Evolutionary conservation across 371 early-diverging fungal species (phyloP).

Genomic region (Mortierella sp.): DNA sequence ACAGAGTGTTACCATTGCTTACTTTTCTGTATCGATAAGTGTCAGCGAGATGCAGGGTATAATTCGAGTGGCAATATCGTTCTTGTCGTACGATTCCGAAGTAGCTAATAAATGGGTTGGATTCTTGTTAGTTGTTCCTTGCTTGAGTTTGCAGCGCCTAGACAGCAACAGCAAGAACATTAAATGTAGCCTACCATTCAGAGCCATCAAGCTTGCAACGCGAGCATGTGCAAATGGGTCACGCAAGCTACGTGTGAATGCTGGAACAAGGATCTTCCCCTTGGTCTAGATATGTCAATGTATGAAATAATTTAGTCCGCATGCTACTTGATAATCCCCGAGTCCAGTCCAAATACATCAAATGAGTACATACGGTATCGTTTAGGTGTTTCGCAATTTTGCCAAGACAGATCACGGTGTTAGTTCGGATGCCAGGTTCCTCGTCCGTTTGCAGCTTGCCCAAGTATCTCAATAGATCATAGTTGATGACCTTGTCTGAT

Average conservation of each 20-base stretch:
- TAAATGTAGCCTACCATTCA: constrained; percentile 64
- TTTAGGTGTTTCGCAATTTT: constrained; percentile 84
- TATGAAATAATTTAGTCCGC: neutral
- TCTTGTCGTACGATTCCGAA: constrained; percentile 73
- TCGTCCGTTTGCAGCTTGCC: constrained; percentile 91
- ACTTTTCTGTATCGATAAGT: constrained; percentile 91
- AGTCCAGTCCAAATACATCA: neutral
- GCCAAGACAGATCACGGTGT: constrained; percentile 93
- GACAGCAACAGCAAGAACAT: neutral
- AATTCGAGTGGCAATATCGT: constrained; percentile 79
- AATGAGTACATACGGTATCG: constrained; percentile 69
- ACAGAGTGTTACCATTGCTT: constrained; percentile 22
- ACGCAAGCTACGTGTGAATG: constrained; percentile 84
- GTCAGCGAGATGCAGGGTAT: constrained; percentile 82
- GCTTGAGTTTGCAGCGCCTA: neutral
- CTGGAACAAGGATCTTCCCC: constrained; percentile 84
- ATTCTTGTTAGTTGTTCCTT: neutral
- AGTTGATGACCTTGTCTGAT: constrained; percentile 82
- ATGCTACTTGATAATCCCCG: neutral
- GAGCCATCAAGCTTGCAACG: constrained; percentile 89
- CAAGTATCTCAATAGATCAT: constrained; percentile 86
- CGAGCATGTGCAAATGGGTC: constrained; percentile 95
- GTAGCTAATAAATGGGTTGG: constrained; percentile 67
- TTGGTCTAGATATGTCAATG: constrained; percentile 62
- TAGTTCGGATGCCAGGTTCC: constrained; percentile 96